Percentiles rank a stretch among this genome's conserved stretches.
These are phyloP conservation scores for Zangia roseola DNA, from an alignment of 768 basidiomycete genomes.

Conservation along the genomic window DNA sequence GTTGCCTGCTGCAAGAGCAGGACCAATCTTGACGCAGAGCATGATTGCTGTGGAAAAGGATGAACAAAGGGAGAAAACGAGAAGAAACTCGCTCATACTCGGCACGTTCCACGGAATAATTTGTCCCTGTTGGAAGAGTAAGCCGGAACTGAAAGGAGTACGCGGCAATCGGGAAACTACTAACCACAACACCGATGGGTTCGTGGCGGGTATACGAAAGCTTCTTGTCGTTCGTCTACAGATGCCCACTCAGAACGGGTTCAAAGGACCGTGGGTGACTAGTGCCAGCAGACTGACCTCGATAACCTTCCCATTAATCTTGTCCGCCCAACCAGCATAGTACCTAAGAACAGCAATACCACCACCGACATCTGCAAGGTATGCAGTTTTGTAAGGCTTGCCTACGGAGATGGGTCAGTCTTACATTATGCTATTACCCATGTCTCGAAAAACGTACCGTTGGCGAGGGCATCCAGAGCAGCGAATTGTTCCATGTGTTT, in stretches of 20 bases:
- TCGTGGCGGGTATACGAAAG: constrained; percentile 18
- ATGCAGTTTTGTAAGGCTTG: constrained; percentile 52
- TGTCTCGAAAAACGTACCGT: constrained; percentile 37
- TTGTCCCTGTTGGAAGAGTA: constrained; percentile 29
- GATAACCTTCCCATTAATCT: constrained; percentile 72
- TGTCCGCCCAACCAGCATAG: constrained; percentile 94
- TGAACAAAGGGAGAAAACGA: neutral
- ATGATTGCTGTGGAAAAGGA: constrained; percentile 42
- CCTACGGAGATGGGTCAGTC: constrained; percentile 30
- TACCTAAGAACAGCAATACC: constrained; percentile 51
- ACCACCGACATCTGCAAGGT: constrained; percentile 44
- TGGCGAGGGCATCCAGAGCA: constrained; percentile 72
- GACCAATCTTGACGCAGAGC: constrained; percentile 71
- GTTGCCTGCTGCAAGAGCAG: constrained; percentile 79
- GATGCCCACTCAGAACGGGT: neutral
- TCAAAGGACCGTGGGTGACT: neutral
- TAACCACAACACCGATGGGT: constrained; percentile 20
- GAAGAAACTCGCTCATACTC: constrained; percentile 24
- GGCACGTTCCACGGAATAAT: constrained; percentile 74
- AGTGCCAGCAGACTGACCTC: constrained; percentile 41
- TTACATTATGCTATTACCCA: neutral
- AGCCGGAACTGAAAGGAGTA: no score
- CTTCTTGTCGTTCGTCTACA: constrained; percentile 28
- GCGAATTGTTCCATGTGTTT: constrained; percentile 60
- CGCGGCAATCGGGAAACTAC: no score